Conservation (phyloP, 495 filamentous ascomycete species). For the Penicillium egyptiacum region DNA sequence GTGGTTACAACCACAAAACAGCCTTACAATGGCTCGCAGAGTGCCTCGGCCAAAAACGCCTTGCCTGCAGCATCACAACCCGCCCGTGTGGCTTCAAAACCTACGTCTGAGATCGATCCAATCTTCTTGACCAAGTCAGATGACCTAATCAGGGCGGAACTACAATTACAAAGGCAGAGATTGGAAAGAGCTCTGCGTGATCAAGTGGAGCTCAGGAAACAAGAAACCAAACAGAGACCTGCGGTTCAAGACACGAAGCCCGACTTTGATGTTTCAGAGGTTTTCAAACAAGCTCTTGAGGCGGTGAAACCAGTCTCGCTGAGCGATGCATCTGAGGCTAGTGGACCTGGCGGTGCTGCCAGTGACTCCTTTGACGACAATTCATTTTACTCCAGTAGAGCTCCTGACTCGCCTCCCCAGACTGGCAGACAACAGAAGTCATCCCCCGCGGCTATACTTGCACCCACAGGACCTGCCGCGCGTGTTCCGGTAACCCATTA, state of each 20-base stretch:
- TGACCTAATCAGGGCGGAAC: constrained; percentile 76
- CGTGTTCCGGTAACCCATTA: constrained; percentile 33
- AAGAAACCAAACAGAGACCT: constrained; percentile 53
- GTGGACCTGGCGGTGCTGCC: constrained; percentile 51
- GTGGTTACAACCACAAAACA: constrained; percentile 27
- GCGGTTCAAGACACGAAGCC: constrained; percentile 59
- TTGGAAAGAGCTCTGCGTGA: constrained; percentile 76
- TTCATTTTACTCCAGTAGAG: constrained; percentile 90
- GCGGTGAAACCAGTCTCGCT: constrained; percentile 65
- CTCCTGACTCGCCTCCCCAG: constrained; percentile 49
- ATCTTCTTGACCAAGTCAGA: constrained; percentile 83
- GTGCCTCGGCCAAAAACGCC: constrained; percentile 33
- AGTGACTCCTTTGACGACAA: constrained; percentile 88
- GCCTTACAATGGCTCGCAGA: constrained; percentile 30
- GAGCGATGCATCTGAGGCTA: constrained; percentile 51
- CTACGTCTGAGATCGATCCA: constrained; percentile 63
- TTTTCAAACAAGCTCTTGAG: constrained; percentile 68
- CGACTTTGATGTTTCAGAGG: constrained; percentile 73
- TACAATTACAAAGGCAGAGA: constrained; percentile 74
- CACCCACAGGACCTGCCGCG: constrained; percentile 25
- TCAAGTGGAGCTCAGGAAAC: constrained; percentile 67
- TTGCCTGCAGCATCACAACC: constrained; percentile 30
- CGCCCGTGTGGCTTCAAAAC: constrained; percentile 41
- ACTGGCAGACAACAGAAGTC: constrained; percentile 31
- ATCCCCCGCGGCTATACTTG: constrained; percentile 31